Conservation (phyloP, 345 rosid species). For the Salix suchowensis region DNA sequence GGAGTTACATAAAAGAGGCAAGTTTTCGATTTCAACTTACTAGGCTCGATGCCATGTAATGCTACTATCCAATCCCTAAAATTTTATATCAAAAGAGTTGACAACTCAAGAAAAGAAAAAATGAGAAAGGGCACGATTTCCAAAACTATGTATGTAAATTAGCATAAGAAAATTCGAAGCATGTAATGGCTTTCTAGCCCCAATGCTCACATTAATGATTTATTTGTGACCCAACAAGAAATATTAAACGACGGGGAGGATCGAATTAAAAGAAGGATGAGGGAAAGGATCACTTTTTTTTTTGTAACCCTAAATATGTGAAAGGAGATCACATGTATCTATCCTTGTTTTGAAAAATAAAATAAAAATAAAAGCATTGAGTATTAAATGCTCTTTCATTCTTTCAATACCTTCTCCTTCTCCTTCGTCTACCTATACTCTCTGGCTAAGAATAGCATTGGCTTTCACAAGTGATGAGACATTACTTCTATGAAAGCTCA, state of each 20-base stretch:
- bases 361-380: not conserved
- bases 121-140: not conserved
- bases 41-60: too few species aligned
- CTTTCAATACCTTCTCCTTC: not conserved
- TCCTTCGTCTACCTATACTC: not conserved
- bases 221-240: not conserved
- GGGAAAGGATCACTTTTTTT: not conserved
- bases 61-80: too few species aligned
- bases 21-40: too few species aligned
- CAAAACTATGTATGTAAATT: not conserved
- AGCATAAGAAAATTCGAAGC: not conserved
- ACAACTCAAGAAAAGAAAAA: not conserved
- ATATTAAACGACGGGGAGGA: too few species aligned
- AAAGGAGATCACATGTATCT: not conserved
- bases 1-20: too few species aligned
- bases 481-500: not conserved
- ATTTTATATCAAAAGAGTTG: not conserved
- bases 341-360: not conserved
- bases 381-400: conserved; percentile 7
- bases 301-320: not conserved
- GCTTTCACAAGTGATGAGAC: conserved; percentile 6
- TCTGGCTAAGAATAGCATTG: not conserved
- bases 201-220: not conserved
- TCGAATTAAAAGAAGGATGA: not conserved
- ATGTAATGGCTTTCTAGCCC: not conserved